A percentile compares a stretch with the other conserved stretches of the same genome.
Conservation (phyloP, 108 stramenopile species). For the Skeletonema costatum region DNA sequence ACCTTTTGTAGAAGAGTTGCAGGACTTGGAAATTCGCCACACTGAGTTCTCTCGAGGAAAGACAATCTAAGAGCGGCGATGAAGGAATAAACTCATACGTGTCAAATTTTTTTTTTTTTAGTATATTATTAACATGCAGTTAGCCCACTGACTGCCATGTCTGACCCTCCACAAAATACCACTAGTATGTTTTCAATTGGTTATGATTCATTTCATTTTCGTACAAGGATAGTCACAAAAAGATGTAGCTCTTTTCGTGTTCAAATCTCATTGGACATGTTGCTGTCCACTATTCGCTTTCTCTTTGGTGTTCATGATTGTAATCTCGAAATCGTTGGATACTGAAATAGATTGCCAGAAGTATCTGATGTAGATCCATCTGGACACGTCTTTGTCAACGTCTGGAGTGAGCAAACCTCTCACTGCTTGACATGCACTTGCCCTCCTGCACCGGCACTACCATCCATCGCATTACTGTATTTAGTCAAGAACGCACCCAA, state of each 20-base stretch:
- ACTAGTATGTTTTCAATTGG: constrained; percentile 1
- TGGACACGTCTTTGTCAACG: not conserved
- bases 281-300: not conserved
- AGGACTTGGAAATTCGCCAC: constrained; percentile 81
- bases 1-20: constrained; percentile 84
- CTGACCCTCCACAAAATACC: not conserved
- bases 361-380: not conserved
- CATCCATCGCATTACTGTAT: constrained; percentile 44
- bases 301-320: not conserved
- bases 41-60: constrained; percentile 56
- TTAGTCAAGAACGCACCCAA: constrained; percentile 58
- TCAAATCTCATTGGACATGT: not conserved
- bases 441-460: not conserved
- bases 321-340: not conserved
- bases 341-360: not conserved
- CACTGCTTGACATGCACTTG: constrained; percentile 20
- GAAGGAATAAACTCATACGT: not conserved
- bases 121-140: not conserved
- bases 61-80: not conserved
- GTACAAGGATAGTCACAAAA: not conserved
- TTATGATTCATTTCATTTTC: not conserved
- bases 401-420: not conserved
- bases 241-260: not conserved
- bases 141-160: not conserved
- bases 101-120: not conserved